These are phyloP conservation scores for Boletus sensibilis DNA, from an alignment of 768 basidiomycete genomes.

Conservation along the genomic window DNA sequence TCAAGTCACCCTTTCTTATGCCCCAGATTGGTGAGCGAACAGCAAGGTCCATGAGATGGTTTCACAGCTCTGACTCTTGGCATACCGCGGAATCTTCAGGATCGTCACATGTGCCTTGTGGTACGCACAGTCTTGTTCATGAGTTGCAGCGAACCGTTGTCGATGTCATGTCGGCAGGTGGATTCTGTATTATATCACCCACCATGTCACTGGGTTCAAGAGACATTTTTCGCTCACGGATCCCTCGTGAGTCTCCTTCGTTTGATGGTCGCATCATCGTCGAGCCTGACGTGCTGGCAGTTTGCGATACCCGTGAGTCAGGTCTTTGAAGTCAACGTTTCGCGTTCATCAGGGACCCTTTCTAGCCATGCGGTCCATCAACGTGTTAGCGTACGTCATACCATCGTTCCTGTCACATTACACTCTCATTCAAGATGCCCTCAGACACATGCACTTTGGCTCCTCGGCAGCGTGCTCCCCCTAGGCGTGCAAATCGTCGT, in stretches of 20 bases:
- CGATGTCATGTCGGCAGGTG: constrained; percentile 41
- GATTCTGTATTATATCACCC: constrained; percentile 55
- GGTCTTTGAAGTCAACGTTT: neutral
- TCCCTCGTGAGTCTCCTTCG: constrained; percentile 52
- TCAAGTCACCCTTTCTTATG: constrained; percentile 48
- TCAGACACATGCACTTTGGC: constrained; percentile 40
- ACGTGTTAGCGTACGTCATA: constrained; percentile 53
- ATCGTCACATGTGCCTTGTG: constrained; percentile 58
- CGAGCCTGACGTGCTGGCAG: constrained; percentile 24
- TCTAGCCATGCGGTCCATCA: constrained; percentile 65
- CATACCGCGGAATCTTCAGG: constrained; percentile 41
- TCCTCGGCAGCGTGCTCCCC: constrained; percentile 55
- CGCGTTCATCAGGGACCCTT: neutral
- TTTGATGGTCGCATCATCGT: neutral
- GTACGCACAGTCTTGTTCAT: constrained; percentile 39
- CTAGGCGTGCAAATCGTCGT: constrained; percentile 63
- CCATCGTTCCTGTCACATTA: neutral
- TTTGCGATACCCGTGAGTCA: constrained; percentile 39
- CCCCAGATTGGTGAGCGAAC: constrained; percentile 66
- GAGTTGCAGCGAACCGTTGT: neutral
- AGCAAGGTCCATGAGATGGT: neutral
- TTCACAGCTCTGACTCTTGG: neutral
- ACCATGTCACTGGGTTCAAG: constrained; percentile 61
- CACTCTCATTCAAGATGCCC: neutral
- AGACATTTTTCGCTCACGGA: constrained; percentile 78